These are phyloP conservation scores for Candida glucosophila DNA, from an alignment of 1,139 yeast genomes.

Conservation along the genomic window DNA sequence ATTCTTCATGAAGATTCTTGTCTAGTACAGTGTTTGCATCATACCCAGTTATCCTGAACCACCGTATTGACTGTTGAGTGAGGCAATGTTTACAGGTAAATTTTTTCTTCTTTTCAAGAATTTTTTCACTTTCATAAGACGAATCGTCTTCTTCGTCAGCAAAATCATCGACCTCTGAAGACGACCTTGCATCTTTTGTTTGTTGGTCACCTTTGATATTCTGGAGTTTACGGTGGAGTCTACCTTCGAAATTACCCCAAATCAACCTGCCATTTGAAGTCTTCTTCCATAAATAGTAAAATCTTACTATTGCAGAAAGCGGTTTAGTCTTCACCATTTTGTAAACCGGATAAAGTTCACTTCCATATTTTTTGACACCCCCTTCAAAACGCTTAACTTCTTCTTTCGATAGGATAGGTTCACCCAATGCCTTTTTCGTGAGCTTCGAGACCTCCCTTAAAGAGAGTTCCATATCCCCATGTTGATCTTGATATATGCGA, in stretches of 20 bases:
- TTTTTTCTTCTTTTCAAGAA: slow-evolving; percentile 21
- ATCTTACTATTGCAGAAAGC: slow-evolving; percentile 71
- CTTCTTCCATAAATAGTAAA: slow-evolving; percentile 87
- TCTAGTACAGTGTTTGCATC: slow-evolving; percentile 24
- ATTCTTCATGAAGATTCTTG: slow-evolving; percentile 10
- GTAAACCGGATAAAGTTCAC: slow-evolving; percentile 69
- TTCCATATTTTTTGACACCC: slow-evolving; percentile 67
- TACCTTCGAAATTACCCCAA: slow-evolving; percentile 79
- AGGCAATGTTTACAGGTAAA: slow-evolving; percentile 62
- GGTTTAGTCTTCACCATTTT: slow-evolving; percentile 64
- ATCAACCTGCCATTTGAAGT: slow-evolving; percentile 63
- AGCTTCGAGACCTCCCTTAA: slow-evolving; percentile 27
- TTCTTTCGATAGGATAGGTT: slow-evolving; percentile 62
- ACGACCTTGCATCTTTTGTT: slow-evolving; percentile 8
- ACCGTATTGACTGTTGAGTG: slow-evolving; percentile 44
- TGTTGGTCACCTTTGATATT: slow-evolving; percentile 28
- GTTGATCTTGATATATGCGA: slow-evolving; percentile 40
- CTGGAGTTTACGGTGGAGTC: slow-evolving; percentile 48
- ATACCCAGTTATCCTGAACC: slow-evolving; percentile 69
- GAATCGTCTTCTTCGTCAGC: slow-evolving; percentile 70
- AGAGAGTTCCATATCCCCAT: slow-evolving; percentile 45
- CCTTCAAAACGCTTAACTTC: slow-evolving; percentile 67
- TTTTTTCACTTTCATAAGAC: slow-evolving; percentile 49
- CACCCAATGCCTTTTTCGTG: slow-evolving; percentile 53
- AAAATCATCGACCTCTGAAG: slow-evolving; percentile 20